Percentiles rank a stretch among this genome's conserved stretches.
Conservation (phyloP, 2,329 filamentous ascomycete species). For the Penicillium sp. region DNA sequence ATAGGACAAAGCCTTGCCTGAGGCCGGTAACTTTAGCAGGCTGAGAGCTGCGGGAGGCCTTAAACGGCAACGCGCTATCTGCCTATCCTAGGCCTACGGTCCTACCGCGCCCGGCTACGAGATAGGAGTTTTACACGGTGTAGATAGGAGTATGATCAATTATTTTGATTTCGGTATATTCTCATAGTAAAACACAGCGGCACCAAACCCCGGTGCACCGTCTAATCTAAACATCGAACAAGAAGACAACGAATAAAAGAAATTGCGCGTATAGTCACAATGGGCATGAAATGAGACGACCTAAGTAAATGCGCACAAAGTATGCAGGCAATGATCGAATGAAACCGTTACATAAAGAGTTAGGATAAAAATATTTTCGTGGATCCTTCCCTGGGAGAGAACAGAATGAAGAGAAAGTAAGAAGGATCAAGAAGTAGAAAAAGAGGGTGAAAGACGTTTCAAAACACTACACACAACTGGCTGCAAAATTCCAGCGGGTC, state of each 20-base stretch:
- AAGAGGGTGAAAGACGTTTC: slow-evolving; percentile 13
- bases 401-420: slow-evolving; percentile 11
- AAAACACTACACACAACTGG: slow-evolving; percentile 21
- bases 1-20: background rate
- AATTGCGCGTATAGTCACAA: slow-evolving; percentile 9
- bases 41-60: background rate
- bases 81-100: no score
- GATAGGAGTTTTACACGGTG: no score
- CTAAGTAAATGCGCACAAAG: slow-evolving; percentile 8
- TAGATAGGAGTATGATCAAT: background rate
- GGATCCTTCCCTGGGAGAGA: slow-evolving; percentile 7
- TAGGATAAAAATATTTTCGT: slow-evolving; percentile 12
- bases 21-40: background rate
- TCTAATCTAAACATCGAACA: slow-evolving; percentile 13
- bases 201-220: slow-evolving; percentile 12
- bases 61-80: background rate
- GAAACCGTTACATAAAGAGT: slow-evolving; percentile 1
- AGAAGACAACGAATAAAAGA: background rate
- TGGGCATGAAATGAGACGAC: slow-evolving; percentile 7
- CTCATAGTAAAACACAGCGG: slow-evolving; percentile 2
- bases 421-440: slow-evolving; percentile 4
- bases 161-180: slow-evolving; percentile 9
- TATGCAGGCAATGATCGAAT: background rate
- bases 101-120: no score
- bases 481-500: slow-evolving; percentile 32